Evolutionary conservation across 305 asterid species (phyloP).

Genomic region (Fraxinus angustifolia): DNA sequence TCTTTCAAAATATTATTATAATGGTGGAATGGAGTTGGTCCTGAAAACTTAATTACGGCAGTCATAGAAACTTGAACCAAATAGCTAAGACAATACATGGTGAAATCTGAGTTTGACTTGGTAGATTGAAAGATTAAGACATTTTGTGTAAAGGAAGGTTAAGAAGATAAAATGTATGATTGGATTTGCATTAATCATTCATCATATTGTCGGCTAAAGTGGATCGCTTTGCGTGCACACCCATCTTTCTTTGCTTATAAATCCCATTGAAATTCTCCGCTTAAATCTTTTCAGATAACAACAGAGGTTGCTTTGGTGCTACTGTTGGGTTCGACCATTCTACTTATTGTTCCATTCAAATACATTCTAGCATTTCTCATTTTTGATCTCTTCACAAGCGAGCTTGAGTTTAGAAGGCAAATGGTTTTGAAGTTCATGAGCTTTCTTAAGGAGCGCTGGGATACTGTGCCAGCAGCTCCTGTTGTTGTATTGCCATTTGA

Average conservation of each 20-base stretch:
- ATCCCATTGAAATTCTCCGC: constrained; percentile 6
- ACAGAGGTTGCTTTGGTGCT: constrained; percentile 78
- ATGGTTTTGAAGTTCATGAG: constrained; percentile 64
- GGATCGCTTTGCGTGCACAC: neutral
- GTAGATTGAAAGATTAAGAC: neutral
- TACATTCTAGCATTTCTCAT: constrained; percentile 57
- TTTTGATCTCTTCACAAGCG: constrained; percentile 81
- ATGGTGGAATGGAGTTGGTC: neutral
- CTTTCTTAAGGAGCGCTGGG: constrained; percentile 85
- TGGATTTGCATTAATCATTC: neutral
- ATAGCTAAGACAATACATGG: neutral
- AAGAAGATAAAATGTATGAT: neutral
- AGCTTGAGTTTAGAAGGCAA: constrained; percentile 69
- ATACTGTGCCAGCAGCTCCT: constrained; percentile 79
- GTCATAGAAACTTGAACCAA: neutral
- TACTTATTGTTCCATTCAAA: constrained; percentile 75
- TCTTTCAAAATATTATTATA: neutral
- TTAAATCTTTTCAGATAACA: constrained; percentile 48
- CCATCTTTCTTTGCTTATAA: neutral
- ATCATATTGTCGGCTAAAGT: neutral
- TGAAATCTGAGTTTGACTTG: neutral
- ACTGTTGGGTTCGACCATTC: constrained; percentile 51
- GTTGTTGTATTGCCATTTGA: constrained; percentile 76
- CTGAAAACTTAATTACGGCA: neutral
- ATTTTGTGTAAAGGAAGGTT: neutral